Percentiles rank a stretch among this genome's conserved stretches.
Conservation (phyloP, 2,329 filamentous ascomycete species). For the Fusarium dlaminii region DNA sequence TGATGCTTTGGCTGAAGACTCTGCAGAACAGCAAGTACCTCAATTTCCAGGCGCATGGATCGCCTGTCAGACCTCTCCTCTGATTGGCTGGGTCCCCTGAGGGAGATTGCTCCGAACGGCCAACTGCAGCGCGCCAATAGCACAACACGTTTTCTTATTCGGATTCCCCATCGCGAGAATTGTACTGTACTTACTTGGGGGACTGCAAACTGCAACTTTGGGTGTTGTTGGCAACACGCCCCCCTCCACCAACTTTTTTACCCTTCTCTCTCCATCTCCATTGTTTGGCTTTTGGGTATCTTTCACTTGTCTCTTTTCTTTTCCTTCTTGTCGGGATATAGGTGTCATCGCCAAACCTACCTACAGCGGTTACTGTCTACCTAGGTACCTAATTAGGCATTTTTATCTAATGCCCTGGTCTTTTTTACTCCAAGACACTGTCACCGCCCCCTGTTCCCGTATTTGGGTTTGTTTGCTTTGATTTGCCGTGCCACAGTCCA, state of each 20-base stretch:
- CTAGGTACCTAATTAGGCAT: not conserved
- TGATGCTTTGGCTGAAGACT: not conserved
- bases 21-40: not conserved
- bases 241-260: conserved; percentile 8
- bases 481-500: not conserved
- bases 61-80: conserved; percentile 13
- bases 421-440: conserved; percentile 8
- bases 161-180: conserved; percentile 30
- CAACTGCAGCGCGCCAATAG: conserved; percentile 33
- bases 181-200: not conserved
- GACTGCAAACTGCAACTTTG: not conserved
- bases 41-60: conserved; percentile 22
- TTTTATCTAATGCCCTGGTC: conserved; percentile 1
- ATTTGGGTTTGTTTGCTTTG: conserved; percentile 2
- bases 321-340: not conserved
- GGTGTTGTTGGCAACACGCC: conserved; percentile 12
- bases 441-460: conserved; percentile 16
- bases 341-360: not conserved
- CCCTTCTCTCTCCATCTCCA: not conserved
- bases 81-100: conserved; percentile 34
- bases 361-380: not conserved
- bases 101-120: conserved; percentile 21
- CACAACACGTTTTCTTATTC: conserved; percentile 44
- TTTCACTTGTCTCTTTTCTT: not conserved
- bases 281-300: not conserved